Percentiles rank a stretch among this genome's conserved stretches.
These are phyloP conservation scores for Halophytophthora batemanensis DNA, from an alignment of 352 stramenopile species.

Conservation along the genomic window DNA sequence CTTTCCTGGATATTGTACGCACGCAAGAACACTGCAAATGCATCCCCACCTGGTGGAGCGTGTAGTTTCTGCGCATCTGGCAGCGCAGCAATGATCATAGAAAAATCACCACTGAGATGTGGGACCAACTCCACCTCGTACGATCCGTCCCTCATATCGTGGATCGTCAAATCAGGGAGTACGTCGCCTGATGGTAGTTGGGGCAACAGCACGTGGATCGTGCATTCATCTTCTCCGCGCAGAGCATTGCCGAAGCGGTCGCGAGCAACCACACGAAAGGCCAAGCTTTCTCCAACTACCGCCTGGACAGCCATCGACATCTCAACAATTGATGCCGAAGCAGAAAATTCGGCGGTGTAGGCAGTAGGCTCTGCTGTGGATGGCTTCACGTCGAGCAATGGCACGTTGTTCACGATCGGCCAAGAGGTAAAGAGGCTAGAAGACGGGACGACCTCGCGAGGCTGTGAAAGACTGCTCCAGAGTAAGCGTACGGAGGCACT, in stretches of 20 bases:
- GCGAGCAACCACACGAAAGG: slow-evolving; percentile 35
- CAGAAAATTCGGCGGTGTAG: slow-evolving; percentile 39
- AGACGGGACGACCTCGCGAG: slow-evolving; percentile 35
- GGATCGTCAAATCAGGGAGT: slow-evolving; percentile 20
- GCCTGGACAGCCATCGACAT: slow-evolving; percentile 7
- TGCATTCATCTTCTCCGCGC: slow-evolving; percentile 28
- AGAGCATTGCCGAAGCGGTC: slow-evolving; percentile 43
- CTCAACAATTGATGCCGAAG: not conserved
- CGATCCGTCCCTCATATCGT: slow-evolving; percentile 34
- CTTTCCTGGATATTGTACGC: slow-evolving; percentile 36
- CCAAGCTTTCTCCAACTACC: slow-evolving; percentile 15
- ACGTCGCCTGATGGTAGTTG: slow-evolving; percentile 17
- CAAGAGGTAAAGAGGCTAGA: slow-evolving; percentile 49
- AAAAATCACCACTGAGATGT: slow-evolving; percentile 33
- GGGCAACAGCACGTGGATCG: slow-evolving; percentile 36
- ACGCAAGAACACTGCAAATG: slow-evolving; percentile 30
- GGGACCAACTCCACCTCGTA: slow-evolving; percentile 39
- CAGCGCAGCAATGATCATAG: slow-evolving; percentile 38
- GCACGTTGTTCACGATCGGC: slow-evolving; percentile 56
- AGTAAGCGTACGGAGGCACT: slow-evolving; percentile 36
- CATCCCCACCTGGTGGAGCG: slow-evolving; percentile 13
- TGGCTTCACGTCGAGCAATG: slow-evolving; percentile 38
- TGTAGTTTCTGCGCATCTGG: slow-evolving; percentile 14
- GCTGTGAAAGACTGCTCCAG: slow-evolving; percentile 60
- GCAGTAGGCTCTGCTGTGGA: slow-evolving; percentile 20